Evolutionary conservation across 139 green algal genomes (phyloP).

Genomic region (Chlorella sp.): DNA sequence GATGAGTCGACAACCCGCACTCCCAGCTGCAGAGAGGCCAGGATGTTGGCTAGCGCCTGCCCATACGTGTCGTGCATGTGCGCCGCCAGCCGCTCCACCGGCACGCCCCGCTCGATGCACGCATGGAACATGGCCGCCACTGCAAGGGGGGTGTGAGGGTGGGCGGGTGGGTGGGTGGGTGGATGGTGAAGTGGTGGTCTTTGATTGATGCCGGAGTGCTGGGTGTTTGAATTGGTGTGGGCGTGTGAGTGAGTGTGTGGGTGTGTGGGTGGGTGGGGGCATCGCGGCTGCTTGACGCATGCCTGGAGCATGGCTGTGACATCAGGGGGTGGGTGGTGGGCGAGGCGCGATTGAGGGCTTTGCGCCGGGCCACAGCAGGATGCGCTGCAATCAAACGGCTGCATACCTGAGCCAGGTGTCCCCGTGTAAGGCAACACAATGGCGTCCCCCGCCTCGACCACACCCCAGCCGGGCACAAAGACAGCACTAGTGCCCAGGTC

Average conservation of each 20-base stretch:
- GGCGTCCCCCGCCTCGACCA: no score
- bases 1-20: constrained; percentile 78
- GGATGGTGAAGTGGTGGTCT: background rate
- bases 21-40: constrained; percentile 81
- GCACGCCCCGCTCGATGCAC: constrained; percentile 47
- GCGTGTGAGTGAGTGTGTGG: no score
- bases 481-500: no score
- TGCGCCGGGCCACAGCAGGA: no score
- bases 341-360: no score
- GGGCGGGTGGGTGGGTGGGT: background rate
- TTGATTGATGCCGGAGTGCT: background rate
- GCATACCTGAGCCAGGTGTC: no score
- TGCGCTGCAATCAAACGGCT: no score
- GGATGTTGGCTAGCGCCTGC: constrained; percentile 91
- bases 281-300: background rate
- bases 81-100: constrained; percentile 71
- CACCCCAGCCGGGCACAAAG: no score
- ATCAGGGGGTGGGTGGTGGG: no score
- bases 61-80: constrained; percentile 98
- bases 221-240: no score
- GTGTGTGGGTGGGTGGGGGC: no score
- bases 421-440: no score
- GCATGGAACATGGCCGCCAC: constrained; percentile 80
- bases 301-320: background rate
- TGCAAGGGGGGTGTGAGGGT: background rate